Evolutionary conservation across 1,284 basidiomycete species (phyloP), one percentile per base, ranked within the genome.

Genomic region (Fomitopsis pinicola): DNA sequence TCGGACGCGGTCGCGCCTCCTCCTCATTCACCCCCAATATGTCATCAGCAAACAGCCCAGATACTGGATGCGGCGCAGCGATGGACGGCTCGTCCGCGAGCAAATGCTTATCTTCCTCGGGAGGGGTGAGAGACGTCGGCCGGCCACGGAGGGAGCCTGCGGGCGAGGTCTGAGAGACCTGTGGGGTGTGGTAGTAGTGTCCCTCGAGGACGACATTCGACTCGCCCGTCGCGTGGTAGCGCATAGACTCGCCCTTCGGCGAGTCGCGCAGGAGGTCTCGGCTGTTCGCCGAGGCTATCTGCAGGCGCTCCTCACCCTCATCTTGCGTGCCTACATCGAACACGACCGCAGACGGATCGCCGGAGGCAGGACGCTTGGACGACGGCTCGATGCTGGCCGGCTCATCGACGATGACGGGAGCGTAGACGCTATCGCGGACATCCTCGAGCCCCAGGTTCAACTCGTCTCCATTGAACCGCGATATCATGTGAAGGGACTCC

Each of bases 401-500:
- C 40, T 28, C 53, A 1, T 56, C 36, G 28, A n/a, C 40, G 3
- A 53, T 22, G 8, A 44, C n/a, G 10, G 56, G 26, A 1, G 55
- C 53, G 9, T 28, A 53, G 8, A 40, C 55, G 26, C 60, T 57
- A 30, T 63, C 62, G 17, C 42, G 60, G n/a, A 96, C 92, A 64
- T 96, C 94, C 30, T 83, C 82, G 7, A 90, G 73, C 33, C 82
- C 83, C 52, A 95, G 80, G 12, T 79, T 75, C 1, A 94, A 73
- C 50, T 87, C 77, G 38, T 85, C 83, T 15, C 91, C 92, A 72
- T 98, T 97, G 76, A 89, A 95, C 45, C 81, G 82, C 1, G 91
- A 92, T 50, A 98, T 97, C 64, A 90, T 77, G 66, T 89, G 86
- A 0, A 98, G 80, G 2, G 88, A 88, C 63, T 91, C 83, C 45